A percentile compares a stretch with the other conserved stretches of the same genome.
These are phyloP conservation scores for Apiotrichum veenhuisii DNA, from an alignment of 1,284 basidiomycete genomes.

Conservation along the genomic window DNA sequence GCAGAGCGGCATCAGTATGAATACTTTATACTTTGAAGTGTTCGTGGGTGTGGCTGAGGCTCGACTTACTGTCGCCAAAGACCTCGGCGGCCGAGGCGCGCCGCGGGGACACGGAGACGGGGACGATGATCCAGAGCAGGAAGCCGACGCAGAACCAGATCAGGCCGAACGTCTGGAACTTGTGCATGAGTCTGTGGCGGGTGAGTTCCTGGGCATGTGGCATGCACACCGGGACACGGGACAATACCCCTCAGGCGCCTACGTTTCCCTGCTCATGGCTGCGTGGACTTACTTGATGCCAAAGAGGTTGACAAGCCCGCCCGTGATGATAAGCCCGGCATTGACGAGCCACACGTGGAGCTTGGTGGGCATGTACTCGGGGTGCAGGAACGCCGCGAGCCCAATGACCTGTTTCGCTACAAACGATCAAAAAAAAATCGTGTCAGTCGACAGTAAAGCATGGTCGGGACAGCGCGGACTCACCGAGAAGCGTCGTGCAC, in stretches of 20 bases:
- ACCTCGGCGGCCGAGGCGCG: neutral
- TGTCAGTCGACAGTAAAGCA: too few species aligned
- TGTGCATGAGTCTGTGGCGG: neutral
- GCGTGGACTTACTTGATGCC: conserved; percentile 3
- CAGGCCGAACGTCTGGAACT: conserved; percentile 5
- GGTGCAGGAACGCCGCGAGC: neutral
- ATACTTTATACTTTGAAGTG: too few species aligned
- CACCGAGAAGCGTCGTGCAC: neutral
- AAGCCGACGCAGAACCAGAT: conserved; percentile 5
- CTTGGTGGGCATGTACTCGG: neutral
- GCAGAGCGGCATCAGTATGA: neutral
- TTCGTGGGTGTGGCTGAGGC: too few species aligned
- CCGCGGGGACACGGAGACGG: neutral
- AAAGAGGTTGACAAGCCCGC: conserved; percentile 7
- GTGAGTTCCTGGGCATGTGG: too few species aligned
- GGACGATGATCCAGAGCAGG: conserved; percentile 9
- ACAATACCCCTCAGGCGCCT: too few species aligned
- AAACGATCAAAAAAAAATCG: neutral
- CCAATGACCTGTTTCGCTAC: conserved; percentile 2
- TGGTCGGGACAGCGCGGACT: neutral
- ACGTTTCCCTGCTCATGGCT: too few species aligned
- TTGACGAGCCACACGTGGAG: conserved; percentile 7
- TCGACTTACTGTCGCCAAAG: neutral
- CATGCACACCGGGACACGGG: too few species aligned
- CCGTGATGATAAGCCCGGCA: neutral